Evolutionary conservation across 2,329 filamentous ascomycete genomes (phyloP), one percentile per base, ranked within the genome.

Genomic region (Ophiocordyceps robertsii): DNA sequence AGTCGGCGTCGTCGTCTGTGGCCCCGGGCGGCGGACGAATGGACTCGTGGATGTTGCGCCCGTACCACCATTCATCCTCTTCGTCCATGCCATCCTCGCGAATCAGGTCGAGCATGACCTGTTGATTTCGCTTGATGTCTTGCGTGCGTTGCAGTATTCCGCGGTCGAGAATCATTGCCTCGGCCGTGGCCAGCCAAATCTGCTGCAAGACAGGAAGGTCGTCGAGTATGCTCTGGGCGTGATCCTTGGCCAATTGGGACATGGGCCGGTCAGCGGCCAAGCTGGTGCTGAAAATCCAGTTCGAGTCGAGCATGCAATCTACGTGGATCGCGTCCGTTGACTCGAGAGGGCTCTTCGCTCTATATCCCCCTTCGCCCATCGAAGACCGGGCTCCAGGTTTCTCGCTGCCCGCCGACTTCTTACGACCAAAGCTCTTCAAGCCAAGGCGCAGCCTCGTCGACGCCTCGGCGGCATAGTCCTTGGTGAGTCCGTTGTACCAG

Each of bases 41-140:
- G n/a, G 71, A 73, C 29, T 72, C 70, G n/a, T 71, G 67, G 2
- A 68, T 66, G 30, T 59, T 62, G 41, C 66, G 67, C 38, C 75
- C 73, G 50, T 78, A 78, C 63, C 70, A 70, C 74, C 77, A 81
- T 49, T 79, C 71, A 47, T 81, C 77, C 54, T 77, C 69, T 43
- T 75, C 70, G 17, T 70, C 69, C 17, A 70, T 59, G 16, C 72
- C 74, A 43, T 79, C 73, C 46, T 80, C 76, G 39, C 71, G 68
- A 48, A 82, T 80, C n/a, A 82, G 62, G 46, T 80, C 75, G 43
- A 80, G 59, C 60, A 82, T 69, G 21, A 81, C 71, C 47, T 76
- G 69, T 12, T 71, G 72, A 43, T 80, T 80, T 35, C 77, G 69
- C 53, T 77, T 77, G 49, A 82, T 82, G 46, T 80, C 73, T 45